A percentile compares a stretch with the other conserved stretches of the same genome.
These are phyloP conservation scores for Psilocybe subaeruginosa DNA, from an alignment of 768 basidiomycete genomes.

Conservation along the genomic window DNA sequence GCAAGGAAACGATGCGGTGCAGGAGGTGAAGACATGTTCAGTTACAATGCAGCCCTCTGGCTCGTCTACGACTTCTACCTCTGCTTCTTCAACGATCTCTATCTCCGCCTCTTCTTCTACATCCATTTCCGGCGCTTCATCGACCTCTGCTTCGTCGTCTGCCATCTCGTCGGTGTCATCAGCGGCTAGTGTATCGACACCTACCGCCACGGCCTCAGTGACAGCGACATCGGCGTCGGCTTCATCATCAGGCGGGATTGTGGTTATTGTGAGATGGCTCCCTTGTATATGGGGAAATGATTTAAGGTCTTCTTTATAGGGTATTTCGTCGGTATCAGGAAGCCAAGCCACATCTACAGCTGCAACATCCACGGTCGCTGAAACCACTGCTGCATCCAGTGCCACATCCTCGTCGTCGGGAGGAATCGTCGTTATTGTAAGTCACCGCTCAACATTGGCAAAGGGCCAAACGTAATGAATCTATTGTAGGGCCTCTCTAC, in stretches of 20 bases:
- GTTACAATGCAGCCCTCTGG: conserved; percentile 32
- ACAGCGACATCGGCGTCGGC: conserved; percentile 18
- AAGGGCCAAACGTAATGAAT: not conserved
- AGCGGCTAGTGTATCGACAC: conserved; percentile 1
- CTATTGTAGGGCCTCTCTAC: conserved; percentile 18
- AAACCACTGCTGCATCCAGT: conserved; percentile 12
- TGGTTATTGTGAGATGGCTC: conserved; percentile 3
- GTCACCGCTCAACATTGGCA: not conserved
- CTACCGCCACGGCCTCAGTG: conserved; percentile 11
- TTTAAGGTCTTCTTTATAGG: not conserved
- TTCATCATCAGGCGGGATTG: conserved; percentile 8
- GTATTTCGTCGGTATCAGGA: conserved; percentile 1
- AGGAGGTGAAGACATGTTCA: conserved; percentile 58
- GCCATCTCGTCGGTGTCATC: conserved; percentile 12
- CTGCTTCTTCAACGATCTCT: conserved; percentile 13
- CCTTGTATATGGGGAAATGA: not conserved
- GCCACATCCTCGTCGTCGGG: conserved; percentile 2
- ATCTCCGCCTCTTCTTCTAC: conserved; percentile 8
- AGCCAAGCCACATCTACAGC: conserved; percentile 6
- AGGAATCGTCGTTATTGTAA: conserved; percentile 20
- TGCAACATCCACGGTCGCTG: conserved; percentile 6
- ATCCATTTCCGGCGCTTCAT: conserved; percentile 10
- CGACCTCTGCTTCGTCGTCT: conserved; percentile 9
- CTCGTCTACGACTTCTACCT: conserved; percentile 23
- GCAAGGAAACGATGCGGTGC: conserved; percentile 50